Evolutionary conservation across 164 flowering plant species (phyloP).

Genomic region (Piper betle): DNA sequence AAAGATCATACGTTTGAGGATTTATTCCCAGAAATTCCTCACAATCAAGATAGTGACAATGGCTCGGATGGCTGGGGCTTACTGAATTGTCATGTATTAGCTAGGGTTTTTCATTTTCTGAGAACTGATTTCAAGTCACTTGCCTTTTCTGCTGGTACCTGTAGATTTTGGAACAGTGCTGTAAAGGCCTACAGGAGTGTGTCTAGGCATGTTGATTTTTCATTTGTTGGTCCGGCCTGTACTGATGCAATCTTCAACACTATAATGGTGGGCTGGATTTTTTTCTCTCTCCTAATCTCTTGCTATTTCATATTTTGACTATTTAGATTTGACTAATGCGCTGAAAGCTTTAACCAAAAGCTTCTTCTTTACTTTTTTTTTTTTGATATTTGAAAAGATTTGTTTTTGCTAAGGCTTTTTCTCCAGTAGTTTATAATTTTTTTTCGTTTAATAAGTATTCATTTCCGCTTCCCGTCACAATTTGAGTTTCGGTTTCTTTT

Average conservation of each 20-base stretch:
- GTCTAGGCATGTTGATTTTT: constrained; percentile 56
- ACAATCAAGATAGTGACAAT: constrained; percentile 20
- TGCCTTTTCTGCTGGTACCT: constrained; percentile 61
- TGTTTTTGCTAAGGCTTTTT: too few species aligned
- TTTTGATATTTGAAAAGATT: too few species aligned
- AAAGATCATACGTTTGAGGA: constrained; percentile 61
- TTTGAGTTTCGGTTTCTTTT: too few species aligned
- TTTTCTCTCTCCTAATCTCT: too few species aligned
- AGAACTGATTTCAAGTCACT: constrained; percentile 70
- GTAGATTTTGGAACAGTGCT: constrained; percentile 76
- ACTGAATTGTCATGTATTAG: constrained; percentile 55
- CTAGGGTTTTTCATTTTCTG: constrained; percentile 78
- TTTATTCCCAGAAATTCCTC: constrained; percentile 39
- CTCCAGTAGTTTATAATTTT: too few species aligned
- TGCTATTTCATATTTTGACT: background rate
- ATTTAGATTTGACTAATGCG: too few species aligned
- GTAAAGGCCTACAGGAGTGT: constrained; percentile 51
- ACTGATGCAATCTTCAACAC: constrained; percentile 41
- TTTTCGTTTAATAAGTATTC: too few species aligned
- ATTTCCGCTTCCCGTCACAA: too few species aligned
- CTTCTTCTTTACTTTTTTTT: too few species aligned
- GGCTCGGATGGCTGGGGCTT: constrained; percentile 59
- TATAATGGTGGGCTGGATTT: constrained; percentile 45
- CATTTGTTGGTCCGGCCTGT: constrained; percentile 50
- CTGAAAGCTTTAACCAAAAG: too few species aligned